These are phyloP conservation scores for Aaosphaeria arxii DNA, from an alignment of 2,329 filamentous ascomycete genomes.

Conservation along the genomic window DNA sequence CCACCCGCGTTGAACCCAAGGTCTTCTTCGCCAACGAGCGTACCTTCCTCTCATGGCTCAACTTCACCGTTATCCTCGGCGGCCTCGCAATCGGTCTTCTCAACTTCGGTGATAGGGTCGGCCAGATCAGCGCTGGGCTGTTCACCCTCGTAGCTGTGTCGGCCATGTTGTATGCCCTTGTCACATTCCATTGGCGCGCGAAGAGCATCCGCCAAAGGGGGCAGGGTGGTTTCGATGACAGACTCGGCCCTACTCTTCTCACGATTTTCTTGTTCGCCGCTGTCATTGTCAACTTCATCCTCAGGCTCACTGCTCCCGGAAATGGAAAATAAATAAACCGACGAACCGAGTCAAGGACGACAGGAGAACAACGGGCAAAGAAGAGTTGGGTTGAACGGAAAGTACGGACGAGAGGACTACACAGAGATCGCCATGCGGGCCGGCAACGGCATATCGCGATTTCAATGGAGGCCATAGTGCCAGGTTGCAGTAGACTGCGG, in stretches of 20 bases:
- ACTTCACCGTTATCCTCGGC: constrained; percentile 98
- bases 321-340: not conserved
- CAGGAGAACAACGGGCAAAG: too few relatives aligned
- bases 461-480: too few relatives aligned
- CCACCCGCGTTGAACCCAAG: constrained; percentile 96
- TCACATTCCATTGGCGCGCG: constrained; percentile 96
- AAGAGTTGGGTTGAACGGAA: too few relatives aligned
- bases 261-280: constrained; percentile 82
- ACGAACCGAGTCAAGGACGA: not conserved
- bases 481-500: too few relatives aligned
- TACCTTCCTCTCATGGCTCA: constrained; percentile 98
- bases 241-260: constrained; percentile 87
- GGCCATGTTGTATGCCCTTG: constrained; percentile 90
- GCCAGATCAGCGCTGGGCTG: constrained; percentile 88
- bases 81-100: constrained; percentile 94
- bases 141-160: constrained; percentile 94
- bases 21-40: constrained; percentile 99
- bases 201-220: constrained; percentile 87
- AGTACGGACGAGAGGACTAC: too few relatives aligned
- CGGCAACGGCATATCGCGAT: too few relatives aligned
- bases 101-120: constrained; percentile 94
- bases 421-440: too few relatives aligned
- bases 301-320: constrained; percentile 42
- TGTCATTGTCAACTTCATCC: constrained; percentile 93
- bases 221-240: constrained; percentile 94